A percentile compares a stretch with the other conserved stretches of the same genome.
Conservation (phyloP, 805 yeast species). For the Wickerhamiella occidentalis region DNA sequence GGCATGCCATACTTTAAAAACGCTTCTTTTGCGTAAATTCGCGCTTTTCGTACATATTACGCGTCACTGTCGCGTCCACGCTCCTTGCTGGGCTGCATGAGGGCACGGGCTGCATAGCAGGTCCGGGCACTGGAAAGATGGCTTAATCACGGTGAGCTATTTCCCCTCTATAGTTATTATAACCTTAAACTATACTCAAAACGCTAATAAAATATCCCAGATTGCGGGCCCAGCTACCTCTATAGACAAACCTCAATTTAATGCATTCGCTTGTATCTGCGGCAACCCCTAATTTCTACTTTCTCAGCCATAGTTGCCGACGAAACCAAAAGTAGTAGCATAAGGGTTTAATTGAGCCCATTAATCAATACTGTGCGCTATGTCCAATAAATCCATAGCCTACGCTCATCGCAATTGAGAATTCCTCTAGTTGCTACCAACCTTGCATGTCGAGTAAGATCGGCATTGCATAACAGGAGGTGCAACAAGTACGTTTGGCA, state of each 20-base stretch:
- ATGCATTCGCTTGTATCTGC: background rate
- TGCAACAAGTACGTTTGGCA: background rate
- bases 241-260: background rate
- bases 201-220: too few species aligned
- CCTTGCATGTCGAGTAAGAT: background rate
- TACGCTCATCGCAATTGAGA: too few species aligned
- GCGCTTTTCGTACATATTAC: background rate
- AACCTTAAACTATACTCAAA: too few species aligned
- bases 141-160: background rate
- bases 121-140: background rate
- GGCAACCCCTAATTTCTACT: background rate
- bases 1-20: background rate
- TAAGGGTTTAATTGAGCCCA: too few species aligned
- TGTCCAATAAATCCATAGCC: too few species aligned
- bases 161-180: background rate
- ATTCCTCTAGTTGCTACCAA: background rate
- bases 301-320: background rate
- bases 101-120: background rate
- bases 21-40: background rate
- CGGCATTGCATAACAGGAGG: background rate
- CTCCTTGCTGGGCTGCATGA: background rate
- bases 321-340: too few species aligned
- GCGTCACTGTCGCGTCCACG: slow-evolving; percentile 1
- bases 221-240: too few species aligned
- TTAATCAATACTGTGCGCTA: too few species aligned